Conservation (phyloP, 495 filamentous ascomycete genomes). For the Lichina pygmaea region DNA sequence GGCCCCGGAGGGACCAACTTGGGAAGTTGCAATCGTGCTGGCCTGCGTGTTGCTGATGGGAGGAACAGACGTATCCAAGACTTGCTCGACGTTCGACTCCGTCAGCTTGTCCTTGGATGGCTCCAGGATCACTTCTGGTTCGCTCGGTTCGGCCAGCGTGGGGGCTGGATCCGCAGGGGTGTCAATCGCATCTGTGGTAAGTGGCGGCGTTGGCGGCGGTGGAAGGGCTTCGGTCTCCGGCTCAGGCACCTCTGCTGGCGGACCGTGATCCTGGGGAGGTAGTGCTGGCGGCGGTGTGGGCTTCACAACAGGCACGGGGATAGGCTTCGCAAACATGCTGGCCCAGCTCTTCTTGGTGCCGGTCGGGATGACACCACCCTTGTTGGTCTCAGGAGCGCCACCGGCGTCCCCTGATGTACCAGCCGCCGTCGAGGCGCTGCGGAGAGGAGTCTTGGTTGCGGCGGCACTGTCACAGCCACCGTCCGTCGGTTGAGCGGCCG, state of each 20-base stretch:
- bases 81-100: conserved; percentile 68
- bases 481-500: background rate
- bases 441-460: background rate
- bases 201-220: background rate
- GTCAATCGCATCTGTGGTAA: background rate
- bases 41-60: conserved; percentile 56
- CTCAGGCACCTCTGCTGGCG: background rate
- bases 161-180: background rate
- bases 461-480: background rate
- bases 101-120: conserved; percentile 71
- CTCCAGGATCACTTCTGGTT: background rate
- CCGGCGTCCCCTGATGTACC: conserved; percentile 5
- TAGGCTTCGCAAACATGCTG: conserved; percentile 27
- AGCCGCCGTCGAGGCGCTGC: background rate
- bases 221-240: background rate
- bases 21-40: conserved; percentile 70
- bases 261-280: conserved; percentile 5
- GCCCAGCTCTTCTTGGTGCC: conserved; percentile 34
- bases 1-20: conserved; percentile 32
- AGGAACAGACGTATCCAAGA: conserved; percentile 52
- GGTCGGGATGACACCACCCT: conserved; percentile 19
- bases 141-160: background rate
- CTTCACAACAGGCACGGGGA: conserved; percentile 9
- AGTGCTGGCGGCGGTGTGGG: conserved; percentile 1
- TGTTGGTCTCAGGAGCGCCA: conserved; percentile 12